These are phyloP conservation scores for Prunus yedoensis DNA, from an alignment of 331 rosid genomes.

Conservation along the genomic window DNA sequence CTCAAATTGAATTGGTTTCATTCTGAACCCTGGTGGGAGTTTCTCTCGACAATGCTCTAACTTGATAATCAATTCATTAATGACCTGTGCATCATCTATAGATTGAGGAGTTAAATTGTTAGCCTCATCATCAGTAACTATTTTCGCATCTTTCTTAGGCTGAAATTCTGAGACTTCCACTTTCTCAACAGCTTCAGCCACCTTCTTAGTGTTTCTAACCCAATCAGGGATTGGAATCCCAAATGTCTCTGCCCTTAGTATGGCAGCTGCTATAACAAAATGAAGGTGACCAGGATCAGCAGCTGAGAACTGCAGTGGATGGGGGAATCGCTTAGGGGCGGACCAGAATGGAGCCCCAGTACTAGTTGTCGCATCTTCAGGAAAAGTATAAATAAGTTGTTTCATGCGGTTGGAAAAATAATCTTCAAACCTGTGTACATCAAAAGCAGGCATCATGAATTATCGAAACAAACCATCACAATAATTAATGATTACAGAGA, in stretches of 20 bases:
- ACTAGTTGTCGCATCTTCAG: constrained; percentile 94
- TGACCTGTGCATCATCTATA: constrained; percentile 77
- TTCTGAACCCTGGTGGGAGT: constrained; percentile 67
- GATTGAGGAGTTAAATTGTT: constrained; percentile 72
- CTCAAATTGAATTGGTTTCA: constrained; percentile 93
- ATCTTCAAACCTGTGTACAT: constrained; percentile 82
- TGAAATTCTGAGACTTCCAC: constrained; percentile 82
- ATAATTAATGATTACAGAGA: neutral
- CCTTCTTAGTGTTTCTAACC: constrained; percentile 65
- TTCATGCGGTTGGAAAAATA: constrained; percentile 81
- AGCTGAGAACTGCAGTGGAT: constrained; percentile 70
- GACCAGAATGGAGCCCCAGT: constrained; percentile 98
- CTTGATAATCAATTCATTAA: constrained; percentile 62
- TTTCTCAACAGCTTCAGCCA: constrained; percentile 70
- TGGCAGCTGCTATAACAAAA: constrained; percentile 74
- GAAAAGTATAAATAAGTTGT: constrained; percentile 89
- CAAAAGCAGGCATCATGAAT: constrained; percentile 10
- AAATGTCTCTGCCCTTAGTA: constrained; percentile 85
- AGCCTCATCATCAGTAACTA: constrained; percentile 92
- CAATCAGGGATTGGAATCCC: constrained; percentile 88
- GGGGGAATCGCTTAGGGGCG: constrained; percentile 96
- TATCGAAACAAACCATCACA: constrained; percentile 1
- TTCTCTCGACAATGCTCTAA: constrained; percentile 58
- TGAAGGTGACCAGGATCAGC: constrained; percentile 73
- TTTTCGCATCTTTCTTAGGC: constrained; percentile 81